Percentiles rank a stretch among this genome's conserved stretches.
These are phyloP conservation scores for Domatiomyces globalis DNA, from an alignment of 2,329 filamentous ascomycete species.

Conservation along the genomic window DNA sequence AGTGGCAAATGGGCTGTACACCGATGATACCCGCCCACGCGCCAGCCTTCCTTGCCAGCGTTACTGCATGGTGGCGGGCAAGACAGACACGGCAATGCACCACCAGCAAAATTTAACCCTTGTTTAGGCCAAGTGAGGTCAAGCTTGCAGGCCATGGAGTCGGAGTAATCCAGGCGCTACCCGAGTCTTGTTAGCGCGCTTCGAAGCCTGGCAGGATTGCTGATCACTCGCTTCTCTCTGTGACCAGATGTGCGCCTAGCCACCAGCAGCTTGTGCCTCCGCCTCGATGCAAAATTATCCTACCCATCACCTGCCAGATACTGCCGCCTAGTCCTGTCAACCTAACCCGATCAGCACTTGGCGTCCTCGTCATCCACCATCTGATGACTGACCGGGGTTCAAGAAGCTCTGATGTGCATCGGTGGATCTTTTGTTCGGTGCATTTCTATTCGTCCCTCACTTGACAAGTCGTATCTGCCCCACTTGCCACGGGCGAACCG, in stretches of 20 bases:
- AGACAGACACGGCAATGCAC: neutral
- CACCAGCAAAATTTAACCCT: neutral
- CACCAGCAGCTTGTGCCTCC: constrained; percentile 9
- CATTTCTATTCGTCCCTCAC: constrained; percentile 16
- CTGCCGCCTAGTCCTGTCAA: constrained; percentile 15
- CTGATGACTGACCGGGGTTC: constrained; percentile 14
- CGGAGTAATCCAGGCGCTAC: neutral
- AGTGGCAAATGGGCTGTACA: neutral
- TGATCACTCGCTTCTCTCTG: constrained; percentile 11
- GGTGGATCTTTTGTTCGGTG: constrained; percentile 10
- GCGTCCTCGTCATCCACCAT: constrained; percentile 17
- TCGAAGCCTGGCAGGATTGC: constrained; percentile 11
- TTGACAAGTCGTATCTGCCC: constrained; percentile 12
- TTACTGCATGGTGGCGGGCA: neutral
- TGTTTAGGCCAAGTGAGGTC: neutral
- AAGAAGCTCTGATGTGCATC: constrained; percentile 14
- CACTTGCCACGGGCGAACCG: constrained; percentile 11
- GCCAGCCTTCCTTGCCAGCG: neutral
- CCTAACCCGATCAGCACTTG: constrained; percentile 15
- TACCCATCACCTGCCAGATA: constrained; percentile 12
- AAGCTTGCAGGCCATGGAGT: neutral
- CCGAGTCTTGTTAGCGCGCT: neutral
- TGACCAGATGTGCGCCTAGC: constrained; percentile 20
- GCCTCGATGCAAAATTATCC: constrained; percentile 11
- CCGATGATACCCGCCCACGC: neutral